Evolutionary conservation across 164 flowering plant species (phyloP), one percentile per base, ranked within the genome.

Genomic region (Annona cherimola): DNA sequence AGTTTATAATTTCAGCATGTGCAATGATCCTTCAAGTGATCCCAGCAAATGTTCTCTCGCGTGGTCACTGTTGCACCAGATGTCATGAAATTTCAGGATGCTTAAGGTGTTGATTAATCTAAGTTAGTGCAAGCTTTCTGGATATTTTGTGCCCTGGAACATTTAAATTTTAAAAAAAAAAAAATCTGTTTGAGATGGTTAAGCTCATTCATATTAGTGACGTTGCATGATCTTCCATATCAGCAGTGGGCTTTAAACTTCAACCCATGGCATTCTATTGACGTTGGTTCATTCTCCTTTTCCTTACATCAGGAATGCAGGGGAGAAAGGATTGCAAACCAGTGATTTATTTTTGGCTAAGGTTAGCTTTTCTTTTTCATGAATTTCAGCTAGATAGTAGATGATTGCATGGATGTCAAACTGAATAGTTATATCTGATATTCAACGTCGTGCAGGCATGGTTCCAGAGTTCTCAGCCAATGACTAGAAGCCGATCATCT

Each of bases 401-500:
- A 69, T 74, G 54, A 18, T 18, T 6, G 42, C 14, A 11, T 66
- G 12, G 8, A 44, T 70, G 14, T 50, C 44, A 54, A 11, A 35
- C 19, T 26, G 42, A 2, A 64, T 66, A 11, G 20, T 62, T 20
- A 19, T 61, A 50, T 75, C 70, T 80, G 54, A 79, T 71, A 20
- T 42, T 16, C n/a, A n/a, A 43, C 59, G 69, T 61, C 40, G 26
- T 76, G 78, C 87, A 90, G 96, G 91, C 96, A 68, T 89, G 93
- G 90, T 85, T 87, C 71, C 86, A 87, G 59, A 90, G 96, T 79
- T 83, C 91, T 67, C 96, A 90, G 66, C 89, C 93, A 26, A 89
- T 90, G 96, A 90, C 91, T 18, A 86, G 96, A 86, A 90, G 96
- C 73, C 82, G 93, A 65, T 90, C 96, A 41, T 90, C 96, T 71